These are phyloP conservation scores for Parietaria judaica DNA, from an alignment of 306 rosid genomes.

Conservation along the genomic window DNA sequence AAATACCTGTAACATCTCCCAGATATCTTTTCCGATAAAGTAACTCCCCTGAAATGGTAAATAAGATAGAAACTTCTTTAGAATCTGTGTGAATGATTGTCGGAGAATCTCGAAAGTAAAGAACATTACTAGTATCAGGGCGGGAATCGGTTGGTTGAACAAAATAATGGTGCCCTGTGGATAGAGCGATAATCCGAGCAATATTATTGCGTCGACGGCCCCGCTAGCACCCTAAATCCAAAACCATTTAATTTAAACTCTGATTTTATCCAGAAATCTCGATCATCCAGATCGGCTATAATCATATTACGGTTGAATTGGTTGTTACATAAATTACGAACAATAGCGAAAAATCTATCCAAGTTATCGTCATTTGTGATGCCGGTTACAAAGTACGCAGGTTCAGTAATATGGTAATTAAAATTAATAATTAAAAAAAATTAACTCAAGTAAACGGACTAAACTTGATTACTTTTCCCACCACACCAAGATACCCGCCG, in stretches of 20 bases:
- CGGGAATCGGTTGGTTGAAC: constrained; percentile 78
- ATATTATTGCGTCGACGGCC: constrained; percentile 71
- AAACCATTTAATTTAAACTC: constrained; percentile 16
- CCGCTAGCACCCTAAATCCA: constrained; percentile 81
- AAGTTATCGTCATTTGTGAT: too few species aligned
- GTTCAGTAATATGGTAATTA: too few species aligned
- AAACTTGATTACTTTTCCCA: too few species aligned
- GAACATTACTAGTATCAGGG: constrained; percentile 53
- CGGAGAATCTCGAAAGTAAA: neutral
- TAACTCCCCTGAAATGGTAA: constrained; percentile 57
- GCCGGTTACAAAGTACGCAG: too few species aligned
- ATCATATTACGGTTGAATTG: too few species aligned
- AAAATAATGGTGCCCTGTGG: constrained; percentile 55
- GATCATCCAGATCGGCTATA: neutral
- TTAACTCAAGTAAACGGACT: too few species aligned
- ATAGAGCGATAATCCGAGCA: constrained; percentile 75
- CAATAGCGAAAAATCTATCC: too few species aligned
- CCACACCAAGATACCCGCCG: too few species aligned
- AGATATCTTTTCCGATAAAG: constrained; percentile 59
- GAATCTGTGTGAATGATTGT: neutral
- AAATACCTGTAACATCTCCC: constrained; percentile 54
- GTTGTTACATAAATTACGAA: too few species aligned
- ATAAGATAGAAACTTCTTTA: constrained; percentile 17
- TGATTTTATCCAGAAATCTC: neutral
- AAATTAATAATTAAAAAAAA: too few species aligned